Conservation (phyloP, 257 asterid species). For the Fraxinus anomala region DNA sequence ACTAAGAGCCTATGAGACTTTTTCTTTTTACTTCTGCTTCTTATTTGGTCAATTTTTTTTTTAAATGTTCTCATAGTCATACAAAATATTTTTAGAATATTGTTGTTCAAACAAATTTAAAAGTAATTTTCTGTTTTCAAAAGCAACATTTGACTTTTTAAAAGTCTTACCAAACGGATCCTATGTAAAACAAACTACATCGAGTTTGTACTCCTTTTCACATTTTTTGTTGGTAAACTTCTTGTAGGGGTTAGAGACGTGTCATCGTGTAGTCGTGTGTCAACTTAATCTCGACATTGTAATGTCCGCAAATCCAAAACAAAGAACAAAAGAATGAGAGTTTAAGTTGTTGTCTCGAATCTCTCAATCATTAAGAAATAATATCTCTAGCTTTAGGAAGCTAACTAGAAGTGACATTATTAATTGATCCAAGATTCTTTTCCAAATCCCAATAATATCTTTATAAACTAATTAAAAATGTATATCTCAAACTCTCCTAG, state of each 20-base stretch:
- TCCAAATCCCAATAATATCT: not conserved
- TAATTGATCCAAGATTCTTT: not conserved
- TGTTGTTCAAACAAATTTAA: no score
- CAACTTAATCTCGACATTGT: no score
- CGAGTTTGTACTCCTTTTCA: conserved; percentile 15
- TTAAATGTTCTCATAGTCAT: no score
- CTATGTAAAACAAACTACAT: conserved; percentile 29
- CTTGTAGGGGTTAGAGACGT: not conserved
- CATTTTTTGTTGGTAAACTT: conserved; percentile 1
- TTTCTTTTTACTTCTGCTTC: no score
- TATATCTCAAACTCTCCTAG: no score
- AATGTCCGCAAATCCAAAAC: not conserved
- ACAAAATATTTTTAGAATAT: no score
- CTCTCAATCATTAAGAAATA: not conserved
- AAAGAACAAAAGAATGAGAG: not conserved
- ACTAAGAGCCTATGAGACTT: no score
- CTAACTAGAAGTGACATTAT: not conserved
- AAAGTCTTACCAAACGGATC: no score
- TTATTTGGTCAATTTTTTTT: no score
- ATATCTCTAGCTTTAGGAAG: not conserved
- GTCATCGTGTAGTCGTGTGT: not conserved
- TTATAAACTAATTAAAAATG: not conserved
- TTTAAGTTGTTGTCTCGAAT: not conserved
- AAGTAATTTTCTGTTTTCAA: no score
- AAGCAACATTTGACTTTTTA: no score